phyloP scores from a whole-genome alignment of 331 rosid species.

The Stylosanthes scabra region DNA sequence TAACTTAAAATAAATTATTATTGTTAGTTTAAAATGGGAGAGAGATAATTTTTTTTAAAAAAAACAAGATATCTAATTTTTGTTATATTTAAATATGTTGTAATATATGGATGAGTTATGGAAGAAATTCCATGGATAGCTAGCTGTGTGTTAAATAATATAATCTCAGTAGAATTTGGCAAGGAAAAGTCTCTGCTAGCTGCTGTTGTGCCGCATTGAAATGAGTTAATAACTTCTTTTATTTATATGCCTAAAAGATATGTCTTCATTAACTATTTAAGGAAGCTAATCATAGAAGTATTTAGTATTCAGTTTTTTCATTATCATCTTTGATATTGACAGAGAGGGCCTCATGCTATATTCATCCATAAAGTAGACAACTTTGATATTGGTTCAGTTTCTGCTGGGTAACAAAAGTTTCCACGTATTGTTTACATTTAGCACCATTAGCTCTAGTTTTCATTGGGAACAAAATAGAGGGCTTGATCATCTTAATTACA shows the following conservation, averaged over 20 bases:
- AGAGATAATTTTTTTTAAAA: too few relatives aligned
- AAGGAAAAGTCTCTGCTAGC: background rate
- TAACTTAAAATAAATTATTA: too few relatives aligned
- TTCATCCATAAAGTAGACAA: constrained; percentile 60
- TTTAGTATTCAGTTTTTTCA: constrained; percentile 18
- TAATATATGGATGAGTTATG: too few relatives aligned
- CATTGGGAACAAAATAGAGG: too few relatives aligned
- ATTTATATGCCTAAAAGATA: background rate
- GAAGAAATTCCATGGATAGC: too few relatives aligned
- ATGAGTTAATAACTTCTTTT: constrained; percentile 9
- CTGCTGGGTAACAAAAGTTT: constrained; percentile 9
- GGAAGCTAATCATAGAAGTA: constrained; percentile 17
- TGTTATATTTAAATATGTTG: too few relatives aligned
- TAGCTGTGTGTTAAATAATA: too few relatives aligned
- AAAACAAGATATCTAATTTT: too few relatives aligned
- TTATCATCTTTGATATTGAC: constrained; percentile 32
- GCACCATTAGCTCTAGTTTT: too few relatives aligned
- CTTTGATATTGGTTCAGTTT: constrained; percentile 39
- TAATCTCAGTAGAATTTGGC: background rate
- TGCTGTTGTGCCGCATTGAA: constrained; percentile 5
- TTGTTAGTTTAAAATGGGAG: too few relatives aligned
- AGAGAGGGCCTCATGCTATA: constrained; percentile 76
- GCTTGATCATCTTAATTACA: too few relatives aligned
- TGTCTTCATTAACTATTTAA: background rate
- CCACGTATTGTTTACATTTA: too few relatives aligned